Conservation (phyloP, 1,284 basidiomycete species). For the Trametes sp. region DNA sequence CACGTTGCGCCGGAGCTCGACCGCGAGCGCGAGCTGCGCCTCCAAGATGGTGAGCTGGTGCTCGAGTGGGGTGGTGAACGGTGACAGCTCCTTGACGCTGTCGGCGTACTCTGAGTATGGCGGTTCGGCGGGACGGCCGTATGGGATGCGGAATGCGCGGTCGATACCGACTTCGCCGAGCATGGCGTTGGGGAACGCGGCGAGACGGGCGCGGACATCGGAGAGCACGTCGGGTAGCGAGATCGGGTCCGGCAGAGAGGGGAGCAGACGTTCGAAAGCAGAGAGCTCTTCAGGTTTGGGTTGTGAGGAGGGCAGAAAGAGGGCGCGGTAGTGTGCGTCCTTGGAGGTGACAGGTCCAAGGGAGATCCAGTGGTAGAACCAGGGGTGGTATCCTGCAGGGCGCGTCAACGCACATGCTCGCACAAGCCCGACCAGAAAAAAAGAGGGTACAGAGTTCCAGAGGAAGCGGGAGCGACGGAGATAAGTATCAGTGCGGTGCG, state of each 20-base stretch:
- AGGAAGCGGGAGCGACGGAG: not conserved
- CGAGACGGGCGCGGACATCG: conserved; percentile 63
- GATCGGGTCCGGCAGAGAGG: conserved; percentile 68
- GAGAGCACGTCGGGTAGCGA: conserved; percentile 58
- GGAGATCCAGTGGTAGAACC: conserved; percentile 80
- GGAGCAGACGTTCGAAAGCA: conserved; percentile 59
- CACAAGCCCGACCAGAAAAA: not conserved
- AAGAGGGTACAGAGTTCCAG: conserved; percentile 11
- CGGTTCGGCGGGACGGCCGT: conserved; percentile 48
- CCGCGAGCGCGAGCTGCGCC: conserved; percentile 78
- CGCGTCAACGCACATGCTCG: conserved; percentile 15
- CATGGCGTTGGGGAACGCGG: conserved; percentile 70
- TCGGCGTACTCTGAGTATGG: conserved; percentile 10
- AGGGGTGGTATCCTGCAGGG: conserved; percentile 79
- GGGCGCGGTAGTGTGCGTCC: conserved; percentile 68
- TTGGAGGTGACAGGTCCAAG: conserved; percentile 51
- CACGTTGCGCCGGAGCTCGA: conserved; percentile 72
- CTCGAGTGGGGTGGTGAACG: conserved; percentile 72
- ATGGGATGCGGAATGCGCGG: conserved; percentile 73
- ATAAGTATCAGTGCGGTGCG: not conserved
- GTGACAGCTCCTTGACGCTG: conserved; percentile 59
- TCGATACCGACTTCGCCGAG: conserved; percentile 88
- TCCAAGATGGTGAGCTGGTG: conserved; percentile 81
- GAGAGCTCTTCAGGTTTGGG: conserved; percentile 43
- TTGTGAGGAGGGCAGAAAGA: conserved; percentile 53